These are phyloP conservation scores for Phoma sp. DNA, from an alignment of 2,329 filamentous ascomycete genomes.

Conservation along the genomic window DNA sequence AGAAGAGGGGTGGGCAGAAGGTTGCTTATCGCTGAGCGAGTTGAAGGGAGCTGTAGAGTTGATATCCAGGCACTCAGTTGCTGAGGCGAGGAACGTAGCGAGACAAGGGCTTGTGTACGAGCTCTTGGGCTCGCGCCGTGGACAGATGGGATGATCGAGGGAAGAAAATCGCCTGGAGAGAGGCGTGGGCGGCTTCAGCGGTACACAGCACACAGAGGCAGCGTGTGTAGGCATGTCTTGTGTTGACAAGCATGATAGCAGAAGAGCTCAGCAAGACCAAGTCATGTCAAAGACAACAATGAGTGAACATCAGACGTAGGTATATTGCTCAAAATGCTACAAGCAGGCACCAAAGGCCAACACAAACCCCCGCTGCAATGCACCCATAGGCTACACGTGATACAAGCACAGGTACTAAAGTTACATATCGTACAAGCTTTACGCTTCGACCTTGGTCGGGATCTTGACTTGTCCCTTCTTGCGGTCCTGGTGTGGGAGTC, in stretches of 20 bases:
- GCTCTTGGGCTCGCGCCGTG: not conserved
- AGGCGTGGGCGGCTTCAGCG: not conserved
- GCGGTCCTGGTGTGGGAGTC: slow-evolving; percentile 66
- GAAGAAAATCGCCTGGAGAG: not conserved
- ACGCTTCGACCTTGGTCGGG: slow-evolving; percentile 62
- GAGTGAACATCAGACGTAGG: slow-evolving; percentile 14
- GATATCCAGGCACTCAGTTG: not conserved
- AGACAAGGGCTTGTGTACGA: not conserved
- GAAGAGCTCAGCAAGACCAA: not conserved
- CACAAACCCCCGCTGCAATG: slow-evolving; percentile 17
- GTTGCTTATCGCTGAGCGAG: slow-evolving; percentile 53
- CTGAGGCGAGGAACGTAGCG: not conserved
- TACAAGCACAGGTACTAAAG: slow-evolving; percentile 26
- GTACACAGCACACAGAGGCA: not conserved
- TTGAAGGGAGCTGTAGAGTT: not conserved
- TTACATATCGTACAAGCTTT: slow-evolving; percentile 34
- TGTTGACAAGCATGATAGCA: not conserved
- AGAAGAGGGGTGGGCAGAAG: slow-evolving; percentile 59
- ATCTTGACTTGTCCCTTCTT: slow-evolving; percentile 70
- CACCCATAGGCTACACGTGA: slow-evolving; percentile 26
- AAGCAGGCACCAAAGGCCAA: slow-evolving; percentile 1
- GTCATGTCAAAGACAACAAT: no score
- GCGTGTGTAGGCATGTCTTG: not conserved
- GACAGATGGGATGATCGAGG: not conserved
- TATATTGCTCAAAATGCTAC: slow-evolving; percentile 9